These are phyloP conservation scores for Nemania sp. DNA, from an alignment of 2,329 filamentous ascomycete genomes.

Conservation along the genomic window DNA sequence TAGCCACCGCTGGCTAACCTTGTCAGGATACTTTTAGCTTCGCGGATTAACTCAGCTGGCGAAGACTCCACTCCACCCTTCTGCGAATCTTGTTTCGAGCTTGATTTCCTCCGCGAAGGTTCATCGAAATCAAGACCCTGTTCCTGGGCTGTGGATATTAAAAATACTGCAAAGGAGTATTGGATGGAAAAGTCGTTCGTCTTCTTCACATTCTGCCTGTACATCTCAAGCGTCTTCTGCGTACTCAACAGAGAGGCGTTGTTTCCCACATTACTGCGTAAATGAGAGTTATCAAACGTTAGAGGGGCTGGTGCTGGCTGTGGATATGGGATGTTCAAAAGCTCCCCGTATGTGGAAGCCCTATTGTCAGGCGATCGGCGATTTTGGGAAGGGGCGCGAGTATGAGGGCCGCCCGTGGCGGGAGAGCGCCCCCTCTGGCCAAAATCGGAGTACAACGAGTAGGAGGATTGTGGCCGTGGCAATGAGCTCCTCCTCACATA, in stretches of 20 bases:
- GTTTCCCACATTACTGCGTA: constrained; percentile 78
- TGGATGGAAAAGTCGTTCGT: constrained; percentile 87
- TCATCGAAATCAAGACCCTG: constrained; percentile 62
- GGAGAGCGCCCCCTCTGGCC: constrained; percentile 66
- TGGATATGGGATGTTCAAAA: constrained; percentile 73
- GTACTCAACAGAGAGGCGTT: constrained; percentile 90
- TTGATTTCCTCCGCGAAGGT: constrained; percentile 49
- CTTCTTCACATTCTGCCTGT: constrained; percentile 95
- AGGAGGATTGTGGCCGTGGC: constrained; percentile 73
- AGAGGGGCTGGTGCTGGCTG: constrained; percentile 72
- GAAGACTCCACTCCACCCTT: constrained; percentile 47
- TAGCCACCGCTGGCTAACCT: constrained; percentile 84
- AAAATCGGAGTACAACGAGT: constrained; percentile 74
- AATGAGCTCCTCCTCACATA: constrained; percentile 60
- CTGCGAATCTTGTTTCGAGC: constrained; percentile 46
- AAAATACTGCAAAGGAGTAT: constrained; percentile 94
- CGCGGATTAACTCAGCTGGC: constrained; percentile 73
- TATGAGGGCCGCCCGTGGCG: constrained; percentile 44
- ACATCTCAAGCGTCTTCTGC: constrained; percentile 97
- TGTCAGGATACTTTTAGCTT: constrained; percentile 88
- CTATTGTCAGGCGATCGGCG: constrained; percentile 60
- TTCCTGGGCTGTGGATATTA: constrained; percentile 87
- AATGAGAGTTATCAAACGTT: constrained; percentile 76
- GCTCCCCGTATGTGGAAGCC: constrained; percentile 58
- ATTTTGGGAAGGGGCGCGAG: constrained; percentile 54